Conservation (phyloP, 2,329 filamentous ascomycete species). For the Curvularia lunata region DNA sequence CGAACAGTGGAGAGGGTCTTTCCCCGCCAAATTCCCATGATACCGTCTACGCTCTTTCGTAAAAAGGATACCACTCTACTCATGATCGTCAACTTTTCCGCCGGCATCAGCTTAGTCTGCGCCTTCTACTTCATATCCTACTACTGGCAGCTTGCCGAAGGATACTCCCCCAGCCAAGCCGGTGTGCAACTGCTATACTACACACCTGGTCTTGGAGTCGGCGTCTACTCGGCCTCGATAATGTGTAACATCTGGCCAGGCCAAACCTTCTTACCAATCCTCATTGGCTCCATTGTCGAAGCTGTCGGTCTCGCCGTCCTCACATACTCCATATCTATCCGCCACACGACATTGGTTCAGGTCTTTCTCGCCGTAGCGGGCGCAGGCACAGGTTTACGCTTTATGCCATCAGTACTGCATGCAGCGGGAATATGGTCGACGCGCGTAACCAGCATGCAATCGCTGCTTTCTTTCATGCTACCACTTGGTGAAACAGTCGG, state of each 20-base stretch:
- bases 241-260: constrained; percentile 67
- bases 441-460: constrained; percentile 64
- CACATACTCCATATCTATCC: constrained; percentile 61
- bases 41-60: constrained; percentile 65
- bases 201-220: constrained; percentile 66
- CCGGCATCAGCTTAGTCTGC: constrained; percentile 61
- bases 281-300: constrained; percentile 57
- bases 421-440: constrained; percentile 67
- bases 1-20: constrained; percentile 56
- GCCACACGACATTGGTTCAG: constrained; percentile 61
- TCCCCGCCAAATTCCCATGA: constrained; percentile 65
- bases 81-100: constrained; percentile 66
- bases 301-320: constrained; percentile 65
- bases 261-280: constrained; percentile 66
- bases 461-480: constrained; percentile 64
- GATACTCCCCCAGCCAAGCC: constrained; percentile 53
- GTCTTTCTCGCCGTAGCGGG: constrained; percentile 72
- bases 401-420: constrained; percentile 70
- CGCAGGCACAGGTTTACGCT: constrained; percentile 67
- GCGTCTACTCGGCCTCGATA: constrained; percentile 64
- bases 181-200: constrained; percentile 66
- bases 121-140: constrained; percentile 73
- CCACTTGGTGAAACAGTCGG: constrained; percentile 70
- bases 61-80: constrained; percentile 66
- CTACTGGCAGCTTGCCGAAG: constrained; percentile 69